Conservation (phyloP, 441 rosid species). For the Eutrema salsugineum region DNA sequence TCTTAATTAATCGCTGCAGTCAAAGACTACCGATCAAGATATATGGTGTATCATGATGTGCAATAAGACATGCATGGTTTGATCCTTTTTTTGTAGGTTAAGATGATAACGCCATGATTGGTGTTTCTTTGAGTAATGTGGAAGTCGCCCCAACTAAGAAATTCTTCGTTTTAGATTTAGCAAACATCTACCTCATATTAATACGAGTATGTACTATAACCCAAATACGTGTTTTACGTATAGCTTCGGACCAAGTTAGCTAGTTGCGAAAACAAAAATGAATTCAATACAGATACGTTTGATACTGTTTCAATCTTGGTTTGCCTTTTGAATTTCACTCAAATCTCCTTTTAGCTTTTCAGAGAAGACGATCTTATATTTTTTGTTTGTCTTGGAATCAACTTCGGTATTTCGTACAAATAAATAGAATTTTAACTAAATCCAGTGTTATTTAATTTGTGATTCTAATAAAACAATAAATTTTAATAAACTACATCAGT, state of each 20-base stretch:
- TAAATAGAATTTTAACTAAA: neutral
- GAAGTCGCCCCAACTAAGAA: constrained; percentile 25
- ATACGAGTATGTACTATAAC: neutral
- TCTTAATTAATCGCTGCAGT: too few species aligned
- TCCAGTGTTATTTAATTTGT: too few species aligned
- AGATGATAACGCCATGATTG: constrained; percentile 22
- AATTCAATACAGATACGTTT: neutral
- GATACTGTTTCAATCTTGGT: neutral
- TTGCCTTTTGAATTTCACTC: neutral
- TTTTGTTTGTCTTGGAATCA: too few species aligned
- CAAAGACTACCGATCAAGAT: too few species aligned
- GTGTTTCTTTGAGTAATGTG: constrained; percentile 22
- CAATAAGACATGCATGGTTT: constrained; percentile 9
- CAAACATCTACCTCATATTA: neutral
- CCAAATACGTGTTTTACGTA: neutral
- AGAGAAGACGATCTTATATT: too few species aligned
- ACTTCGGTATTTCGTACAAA: neutral
- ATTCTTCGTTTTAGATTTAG: neutral
- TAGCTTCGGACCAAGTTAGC: too few species aligned
- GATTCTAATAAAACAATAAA: too few species aligned
- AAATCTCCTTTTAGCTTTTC: neutral
- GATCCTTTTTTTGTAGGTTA: neutral
- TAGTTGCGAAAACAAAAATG: neutral
- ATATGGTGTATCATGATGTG: neutral
- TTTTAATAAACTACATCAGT: too few species aligned